These are phyloP conservation scores for Wallemia mellicola DNA, from an alignment of 1,284 basidiomycete species.

Conservation along the genomic window DNA sequence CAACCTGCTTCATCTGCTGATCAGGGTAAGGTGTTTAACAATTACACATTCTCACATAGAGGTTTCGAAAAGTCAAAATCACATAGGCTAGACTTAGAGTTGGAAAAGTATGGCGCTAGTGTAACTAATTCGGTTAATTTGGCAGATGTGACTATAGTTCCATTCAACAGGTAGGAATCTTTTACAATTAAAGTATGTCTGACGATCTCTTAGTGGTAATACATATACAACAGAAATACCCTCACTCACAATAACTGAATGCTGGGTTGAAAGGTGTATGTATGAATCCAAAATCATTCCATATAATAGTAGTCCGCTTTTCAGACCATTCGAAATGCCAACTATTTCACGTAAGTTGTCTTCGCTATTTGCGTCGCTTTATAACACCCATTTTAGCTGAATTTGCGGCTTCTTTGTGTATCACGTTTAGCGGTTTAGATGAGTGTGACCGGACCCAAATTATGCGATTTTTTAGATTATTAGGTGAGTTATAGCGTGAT, in stretches of 20 bases:
- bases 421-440: not conserved
- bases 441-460: not conserved
- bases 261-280: constrained; percentile 47
- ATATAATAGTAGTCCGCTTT: constrained; percentile 29
- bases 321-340: constrained; percentile 18
- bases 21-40: not conserved
- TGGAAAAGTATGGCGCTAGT: not conserved
- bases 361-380: no score
- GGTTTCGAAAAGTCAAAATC: not conserved
- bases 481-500: not conserved
- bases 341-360: not conserved
- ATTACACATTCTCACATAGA: not conserved
- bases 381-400: not conserved
- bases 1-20: not conserved
- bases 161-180: not conserved
- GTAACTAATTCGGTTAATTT: not conserved
- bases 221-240: not conserved
- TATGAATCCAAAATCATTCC: constrained; percentile 31
- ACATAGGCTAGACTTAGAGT: not conserved
- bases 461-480: not conserved
- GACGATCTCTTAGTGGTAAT: not conserved
- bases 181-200: not conserved
- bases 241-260: constrained; percentile 28
- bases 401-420: not conserved
- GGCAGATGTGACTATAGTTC: not conserved